These are phyloP conservation scores for Crithidia expoeki DNA, from an alignment of 208 protist species.

Conservation along the genomic window DNA sequence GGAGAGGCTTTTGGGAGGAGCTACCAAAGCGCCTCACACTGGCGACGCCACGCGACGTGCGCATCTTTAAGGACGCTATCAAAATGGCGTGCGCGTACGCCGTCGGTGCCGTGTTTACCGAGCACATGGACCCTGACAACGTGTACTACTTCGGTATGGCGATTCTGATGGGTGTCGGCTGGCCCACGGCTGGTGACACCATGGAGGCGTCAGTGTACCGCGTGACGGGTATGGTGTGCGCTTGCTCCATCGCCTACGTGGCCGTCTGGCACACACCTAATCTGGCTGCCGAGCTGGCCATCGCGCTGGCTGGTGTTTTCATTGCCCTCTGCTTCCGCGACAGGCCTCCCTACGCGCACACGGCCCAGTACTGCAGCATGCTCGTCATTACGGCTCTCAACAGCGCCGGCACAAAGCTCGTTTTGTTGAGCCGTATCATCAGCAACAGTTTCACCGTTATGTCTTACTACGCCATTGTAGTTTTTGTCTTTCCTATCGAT, in stretches of 20 bases:
- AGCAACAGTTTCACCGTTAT: constrained; percentile 61
- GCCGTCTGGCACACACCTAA: constrained; percentile 38
- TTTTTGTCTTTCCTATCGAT: constrained; percentile 70
- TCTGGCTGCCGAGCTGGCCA: constrained; percentile 27
- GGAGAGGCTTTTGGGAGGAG: constrained; percentile 61
- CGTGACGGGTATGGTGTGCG: constrained; percentile 51
- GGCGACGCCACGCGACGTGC: constrained; percentile 69
- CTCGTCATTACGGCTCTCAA: constrained; percentile 40
- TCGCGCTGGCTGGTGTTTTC: constrained; percentile 40
- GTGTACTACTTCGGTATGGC: constrained; percentile 74
- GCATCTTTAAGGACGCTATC: constrained; percentile 67
- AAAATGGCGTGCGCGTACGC: constrained; percentile 53
- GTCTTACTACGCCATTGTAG: constrained; percentile 70
- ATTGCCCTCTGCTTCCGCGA: constrained; percentile 46
- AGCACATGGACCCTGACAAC: constrained; percentile 47
- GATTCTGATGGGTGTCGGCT: constrained; percentile 65
- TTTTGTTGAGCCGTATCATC: constrained; percentile 44
- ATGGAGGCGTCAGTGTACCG: constrained; percentile 61
- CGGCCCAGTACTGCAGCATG: constrained; percentile 48
- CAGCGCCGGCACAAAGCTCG: constrained; percentile 28
- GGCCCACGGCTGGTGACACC: constrained; percentile 57
- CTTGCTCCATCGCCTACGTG: constrained; percentile 50
- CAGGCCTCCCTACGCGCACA: constrained; percentile 39
- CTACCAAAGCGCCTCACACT: constrained; percentile 61
- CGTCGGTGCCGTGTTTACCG: constrained; percentile 42